Base-by-base conservation (phyloP, 164 flowering plant species). In the Vitis rupestris region DNA sequence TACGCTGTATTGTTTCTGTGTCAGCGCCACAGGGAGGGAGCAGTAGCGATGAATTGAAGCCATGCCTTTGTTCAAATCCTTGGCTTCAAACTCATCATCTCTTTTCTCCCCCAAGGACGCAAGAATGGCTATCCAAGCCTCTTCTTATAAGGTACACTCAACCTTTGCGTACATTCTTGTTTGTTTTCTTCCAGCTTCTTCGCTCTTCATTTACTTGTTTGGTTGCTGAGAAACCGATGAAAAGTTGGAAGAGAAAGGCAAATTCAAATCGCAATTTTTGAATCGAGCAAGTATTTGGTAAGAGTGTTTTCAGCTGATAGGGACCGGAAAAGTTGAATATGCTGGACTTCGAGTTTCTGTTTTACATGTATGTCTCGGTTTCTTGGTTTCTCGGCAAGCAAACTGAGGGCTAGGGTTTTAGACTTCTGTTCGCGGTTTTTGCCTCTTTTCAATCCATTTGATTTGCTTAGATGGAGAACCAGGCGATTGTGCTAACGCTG, bases 101-200 rank as follows among this genome's bases (percentile, higher is more conserved):
- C 49, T 67, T 9, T 50, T 73, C 61, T 57, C 62, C 44, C 77
- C 80, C 23, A 55, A 58, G 30, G 83, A 78, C 60, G 72, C 84
- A 59, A 67, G 74, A 51, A 78, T 82, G 78, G 79, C 85, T 48
- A 49, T 64, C 31, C 76, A 70, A 2, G 8, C 79, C 15, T 76
- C 85, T 66, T 67, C 87, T 50, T 76, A 71, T 61, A 61, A 56
- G 67, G 85, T 82, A 70, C 15, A 55, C 44, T 54, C 17, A 16
- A 2, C 12, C 16, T 8, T n/a, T 12, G 19, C n/a, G n/a, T 12
- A 10, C 19, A 3, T 27, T 30, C 15, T 17, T 51, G 0, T 29
- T 19, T 11, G 2, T 1, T 54, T 30, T 4, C 27, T 8, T 9
- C n/a, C 6, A 0, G 11, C 29, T 68, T 2, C 8, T 63, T n/a